Base-by-base conservation (phyloP, 2,329 filamentous ascomycete genomes). In the Eurotiales sp. region DNA sequence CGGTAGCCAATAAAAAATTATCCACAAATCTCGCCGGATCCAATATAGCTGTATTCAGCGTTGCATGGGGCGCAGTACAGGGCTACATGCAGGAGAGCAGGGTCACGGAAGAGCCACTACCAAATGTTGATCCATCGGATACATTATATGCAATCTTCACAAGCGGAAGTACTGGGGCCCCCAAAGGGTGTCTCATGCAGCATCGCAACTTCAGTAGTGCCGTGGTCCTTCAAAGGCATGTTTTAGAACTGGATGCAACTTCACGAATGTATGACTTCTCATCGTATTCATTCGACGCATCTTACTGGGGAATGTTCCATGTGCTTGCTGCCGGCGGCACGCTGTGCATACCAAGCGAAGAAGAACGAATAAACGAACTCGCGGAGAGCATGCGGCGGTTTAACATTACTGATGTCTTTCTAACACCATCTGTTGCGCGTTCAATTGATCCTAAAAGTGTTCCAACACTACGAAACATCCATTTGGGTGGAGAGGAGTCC, bases 181-280 rank as follows among this genome's bases (percentile, higher is more conserved):
- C 78, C 0, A 78, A 79, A 52, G 81, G 81, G 2, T 74, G 82
- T 17, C 75, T 81, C 23, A 81, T 83, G 52, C 77, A 76, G 2
- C 83, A 86, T 54, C 66, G 70, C 0, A 78, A 82, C 0, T 73
- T 85, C 3, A 79, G 81, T 0, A 81, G 81, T 0, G 75, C 77
- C 4, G 77, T 81, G 8, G 74, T 95, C 5, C 76, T 77, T 2
- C 71, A 75, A 2, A 70, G 93, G 61, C 86, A 87, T 0, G 71
- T 73, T 0, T 62, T 69, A 2, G 54, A 63, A 0, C 66, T 64
- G 1, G 80, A 83, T 1, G 79, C 83, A 14, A 73, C 95, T 25
- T 73, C 96, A 0, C 73, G 85, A 2, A 81, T 85, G 8, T 76
- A 84, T 14, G 77, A 82, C 52, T 75, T 81, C 51, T 79, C 78